Evolutionary conservation across 1,284 basidiomycete genomes (phyloP).

Genomic region (Ganoderma leucocontextum): DNA sequence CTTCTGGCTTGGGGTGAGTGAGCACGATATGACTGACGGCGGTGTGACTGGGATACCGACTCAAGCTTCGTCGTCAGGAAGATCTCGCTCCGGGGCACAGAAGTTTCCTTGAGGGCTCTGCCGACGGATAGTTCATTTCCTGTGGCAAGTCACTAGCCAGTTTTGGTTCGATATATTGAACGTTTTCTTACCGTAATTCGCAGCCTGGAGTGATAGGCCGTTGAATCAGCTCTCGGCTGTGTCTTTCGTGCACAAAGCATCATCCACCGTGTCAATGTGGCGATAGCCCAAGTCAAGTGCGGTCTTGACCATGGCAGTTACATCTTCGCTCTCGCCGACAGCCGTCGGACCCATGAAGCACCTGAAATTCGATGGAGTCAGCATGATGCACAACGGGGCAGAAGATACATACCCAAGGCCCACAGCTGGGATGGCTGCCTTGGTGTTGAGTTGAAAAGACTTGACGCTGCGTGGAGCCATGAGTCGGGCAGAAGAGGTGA

Average conservation of each 20-base stretch:
- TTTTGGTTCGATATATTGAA: neutral
- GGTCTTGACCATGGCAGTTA: conserved; percentile 34
- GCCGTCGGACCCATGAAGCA: conserved; percentile 33
- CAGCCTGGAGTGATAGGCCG: conserved; percentile 33
- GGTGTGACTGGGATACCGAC: conserved; percentile 22
- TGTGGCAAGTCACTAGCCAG: conserved; percentile 15
- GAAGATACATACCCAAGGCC: conserved; percentile 29
- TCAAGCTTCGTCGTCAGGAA: conserved; percentile 53
- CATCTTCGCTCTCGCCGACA: conserved; percentile 34
- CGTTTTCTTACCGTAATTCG: conserved; percentile 17
- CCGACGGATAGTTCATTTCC: conserved; percentile 51
- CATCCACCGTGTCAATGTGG: conserved; percentile 17
- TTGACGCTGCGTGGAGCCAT: neutral
- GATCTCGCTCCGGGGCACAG: conserved; percentile 49
- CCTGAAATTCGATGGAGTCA: conserved; percentile 20
- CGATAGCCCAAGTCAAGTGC: conserved; percentile 34
- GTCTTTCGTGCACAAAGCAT: neutral
- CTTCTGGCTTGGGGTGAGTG: conserved; percentile 38
- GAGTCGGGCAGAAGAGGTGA: neutral
- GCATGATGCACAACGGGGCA: neutral
- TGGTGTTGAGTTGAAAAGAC: conserved; percentile 37
- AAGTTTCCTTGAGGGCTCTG: conserved; percentile 48
- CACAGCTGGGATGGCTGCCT: conserved; percentile 36
- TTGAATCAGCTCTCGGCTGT: conserved; percentile 22
- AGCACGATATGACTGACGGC: neutral